A percentile compares a stretch with the other conserved stretches of the same genome.
Conservation (phyloP, 257 asterid genomes). For the Petunia secreta region DNA sequence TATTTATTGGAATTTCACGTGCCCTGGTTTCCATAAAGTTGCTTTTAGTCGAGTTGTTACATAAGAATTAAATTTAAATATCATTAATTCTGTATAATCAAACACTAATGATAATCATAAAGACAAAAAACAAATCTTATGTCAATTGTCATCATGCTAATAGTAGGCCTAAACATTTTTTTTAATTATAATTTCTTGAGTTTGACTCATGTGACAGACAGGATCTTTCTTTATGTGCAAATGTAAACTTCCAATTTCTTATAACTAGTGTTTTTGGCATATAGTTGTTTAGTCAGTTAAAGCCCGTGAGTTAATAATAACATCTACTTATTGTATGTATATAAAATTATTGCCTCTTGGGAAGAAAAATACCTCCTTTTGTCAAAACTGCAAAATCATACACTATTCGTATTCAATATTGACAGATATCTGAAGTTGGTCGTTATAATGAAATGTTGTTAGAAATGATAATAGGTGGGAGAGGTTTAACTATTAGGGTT, state of each 20-base stretch:
- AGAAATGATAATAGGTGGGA: no score
- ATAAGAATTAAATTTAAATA: background rate
- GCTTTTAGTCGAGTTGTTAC: background rate
- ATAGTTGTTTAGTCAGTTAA: background rate
- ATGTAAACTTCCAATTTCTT: background rate
- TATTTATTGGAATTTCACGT: background rate
- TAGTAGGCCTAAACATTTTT: background rate
- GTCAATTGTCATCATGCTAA: background rate
- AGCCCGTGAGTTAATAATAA: background rate
- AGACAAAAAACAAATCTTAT: background rate
- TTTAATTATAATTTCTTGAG: background rate
- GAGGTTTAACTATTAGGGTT: no score
- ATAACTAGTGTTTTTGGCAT: background rate
- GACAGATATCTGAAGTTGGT: no score
- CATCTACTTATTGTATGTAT: no score
- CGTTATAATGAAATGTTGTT: no score
- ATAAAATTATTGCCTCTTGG: no score
- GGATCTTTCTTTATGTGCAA: background rate
- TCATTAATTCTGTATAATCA: background rate
- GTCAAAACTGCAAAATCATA: no score
- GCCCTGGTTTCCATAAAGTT: background rate
- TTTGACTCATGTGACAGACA: background rate
- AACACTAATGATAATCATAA: background rate
- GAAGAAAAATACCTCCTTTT: no score
- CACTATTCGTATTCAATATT: no score